Evolutionary conservation across 257 asterid genomes (phyloP), one percentile per base, ranked within the genome.

Genomic region (Ballota nigra): DNA sequence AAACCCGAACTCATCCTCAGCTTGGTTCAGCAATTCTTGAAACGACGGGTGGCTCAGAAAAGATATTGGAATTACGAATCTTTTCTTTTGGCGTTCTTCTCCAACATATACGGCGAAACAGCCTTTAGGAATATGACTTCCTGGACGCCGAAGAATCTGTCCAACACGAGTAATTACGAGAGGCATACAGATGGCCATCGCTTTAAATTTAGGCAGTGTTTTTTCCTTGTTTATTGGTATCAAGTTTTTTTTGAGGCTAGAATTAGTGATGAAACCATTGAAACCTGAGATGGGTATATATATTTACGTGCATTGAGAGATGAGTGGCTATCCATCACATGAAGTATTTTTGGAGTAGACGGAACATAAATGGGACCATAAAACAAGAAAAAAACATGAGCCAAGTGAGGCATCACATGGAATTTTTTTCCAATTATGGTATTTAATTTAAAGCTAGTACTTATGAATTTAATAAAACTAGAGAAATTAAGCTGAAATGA

Each of bases 1-100:
- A 41, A 78, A 78, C 8, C 86, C 81, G 24, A 68, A 82, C 40
- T 81, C 83, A 36, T 81, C 79, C 41, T 75, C 77, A n/a, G 41
- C 77, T 55, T 55, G 79, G 16, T 5, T 13, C 8, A 83, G 11
- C 41, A 77, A 66, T 6, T 74, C 75, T 68, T 83, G 87, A 59
- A 83, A 83, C 12, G 60, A 66, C 60, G 82, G 63, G 6, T 83
- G 67, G 56, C 80, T 79, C 75, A 83, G 51, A 64, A 77, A 71
- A 2, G 68, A 28, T 6, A 71, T 43, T 7, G 75, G 61, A 59
- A 71, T 41, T 0, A 71, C 61, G 29, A 71, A 71, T 0, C 60
- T 29, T 18, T 36, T 69, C 56, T 56, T 69, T 23, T 20, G 55
- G 10, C 24, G n/a, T 13, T 55, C 26, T 13, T 55, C 74, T 0